Evolutionary conservation across 257 asterid genomes (phyloP), one percentile per base, ranked within the genome.

Genomic region (Euphrasia confusa): DNA sequence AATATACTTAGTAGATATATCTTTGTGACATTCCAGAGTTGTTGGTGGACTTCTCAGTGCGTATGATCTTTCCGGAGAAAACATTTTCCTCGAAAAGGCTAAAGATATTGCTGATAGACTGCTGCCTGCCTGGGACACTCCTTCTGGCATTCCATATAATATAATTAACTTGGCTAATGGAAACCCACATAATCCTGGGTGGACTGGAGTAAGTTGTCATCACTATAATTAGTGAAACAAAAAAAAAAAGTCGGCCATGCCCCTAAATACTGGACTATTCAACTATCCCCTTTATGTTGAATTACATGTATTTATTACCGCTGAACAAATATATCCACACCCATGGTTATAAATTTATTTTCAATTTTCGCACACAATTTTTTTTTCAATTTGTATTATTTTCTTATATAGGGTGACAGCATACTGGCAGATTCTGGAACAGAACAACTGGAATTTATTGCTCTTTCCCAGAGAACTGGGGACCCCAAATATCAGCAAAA

Each of bases 31-130:
- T 7, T 79, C 60, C 95, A 93, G 97, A 75, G 96, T 93, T 76
- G 99, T 93, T 65, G 99, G 99, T 71, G 97, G 99, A 71, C 96
- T 93, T 80, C 87, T 93, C 72, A 93, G 99, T 64, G 68, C 99
- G 11, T 93, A 87, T 63, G 99, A 93, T 85, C 92, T 93, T 69
- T 83, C 96, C 62, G 97, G 97, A 44, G 99, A 93, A 76, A 85
- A 81, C 27, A 58, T 89, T 70, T 93, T 93, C 79, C 96, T 93
- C 55, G 96, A 87, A 65, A 93, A 93, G 85, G 95, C 99, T 72
- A 80, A 68, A 79, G 99, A 93, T 74, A 87, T 93, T 75, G 97
- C 97, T 73, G 94, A 89, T 68, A 77, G 97, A 65, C 80, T 93
- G 60, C 81, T 93, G 78, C 99, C 99, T 71, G 99, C 99, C 11